Base-by-base conservation (phyloP, 75 land plant genomes). In the Chamaecyparis obtusa region DNA sequence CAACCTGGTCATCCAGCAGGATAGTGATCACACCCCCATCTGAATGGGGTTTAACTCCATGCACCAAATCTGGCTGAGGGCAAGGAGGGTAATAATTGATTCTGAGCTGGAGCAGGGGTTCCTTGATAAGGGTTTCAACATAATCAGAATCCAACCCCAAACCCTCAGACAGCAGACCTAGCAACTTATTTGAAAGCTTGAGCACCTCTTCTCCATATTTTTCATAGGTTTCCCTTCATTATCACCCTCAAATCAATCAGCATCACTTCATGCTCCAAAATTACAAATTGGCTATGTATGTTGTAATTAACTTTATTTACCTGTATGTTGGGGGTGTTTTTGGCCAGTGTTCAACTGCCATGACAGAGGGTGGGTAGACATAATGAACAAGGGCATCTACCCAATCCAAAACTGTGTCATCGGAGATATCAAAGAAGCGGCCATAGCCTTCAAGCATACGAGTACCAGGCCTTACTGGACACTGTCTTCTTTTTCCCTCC, bases 1-100 rank as follows among this genome's bases (percentile, higher is more conserved):
- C 94, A 4, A 93, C 92, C 16, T 86, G 69, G 87, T 93, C 88
- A 84, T 93, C 92, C 33, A 89, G 88, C 24, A 94, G 92, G 39
- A 94, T 79, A 7, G 95, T 94, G 71, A 93, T 36, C 15, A 90
- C 32, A 60, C 71, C 35, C 32, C 91, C 92, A 86, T 94, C 95
- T 15, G 91, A 88, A 86, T 94, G 95, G 7, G 91, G 46, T 85
- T 83, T 88, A 10, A 88, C 82, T 5, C 94, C 95, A 55, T 88
- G 86, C 9, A 91, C 87, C 35, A 90, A 84, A 15, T 90, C 87
- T 2, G 95, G 91, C 71, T 91, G 83, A 9, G 94, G 95, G 88
- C 94, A 93, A 33, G 95, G 92, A 4, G 91, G 92, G 77, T 93
- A 93, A 83, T 90, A 81, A 81, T 81, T 81, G 48, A 81, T 46